phyloP scores from a whole-genome alignment of 1,139 yeast genomes.

The Spathaspora sp. region DNA sequence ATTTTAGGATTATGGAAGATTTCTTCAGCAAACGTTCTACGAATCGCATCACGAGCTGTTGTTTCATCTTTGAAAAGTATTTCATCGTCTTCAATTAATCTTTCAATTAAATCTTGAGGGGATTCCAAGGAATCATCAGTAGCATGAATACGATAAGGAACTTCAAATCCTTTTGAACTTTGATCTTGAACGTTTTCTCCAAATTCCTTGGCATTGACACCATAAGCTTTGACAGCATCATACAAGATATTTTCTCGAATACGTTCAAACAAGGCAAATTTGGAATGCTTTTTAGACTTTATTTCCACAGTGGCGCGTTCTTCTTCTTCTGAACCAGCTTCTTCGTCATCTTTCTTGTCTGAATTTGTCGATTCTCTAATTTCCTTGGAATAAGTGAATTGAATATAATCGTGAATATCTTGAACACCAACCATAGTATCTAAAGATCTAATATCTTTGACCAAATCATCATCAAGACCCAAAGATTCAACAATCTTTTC shows the following conservation, averaged over 20 bases:
- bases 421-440: conserved; percentile 77
- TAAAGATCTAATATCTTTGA: conserved; percentile 58
- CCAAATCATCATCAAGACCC: conserved; percentile 54
- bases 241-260: conserved; percentile 67
- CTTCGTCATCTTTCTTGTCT: conserved; percentile 17
- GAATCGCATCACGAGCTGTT: conserved; percentile 71
- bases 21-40: conserved; percentile 76
- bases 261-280: conserved; percentile 74
- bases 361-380: conserved; percentile 45
- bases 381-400: conserved; percentile 76
- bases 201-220: conserved; percentile 74
- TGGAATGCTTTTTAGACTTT: conserved; percentile 60
- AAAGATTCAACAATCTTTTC: conserved; percentile 57
- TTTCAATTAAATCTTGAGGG: conserved; percentile 65
- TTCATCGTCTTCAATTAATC: conserved; percentile 52
- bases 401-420: conserved; percentile 82
- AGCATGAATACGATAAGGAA: conserved; percentile 64
- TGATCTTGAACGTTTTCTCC: conserved; percentile 81
- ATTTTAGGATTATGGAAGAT: conserved; percentile 79
- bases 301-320: conserved; percentile 3
- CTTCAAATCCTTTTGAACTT: conserved; percentile 43
- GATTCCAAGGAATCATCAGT: conserved; percentile 69
- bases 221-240: conserved; percentile 69
- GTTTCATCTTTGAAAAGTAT: conserved; percentile 58
- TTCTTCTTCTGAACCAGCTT: conserved; percentile 1